phyloP scores from a whole-genome alignment of 2,329 filamentous ascomycete species.

The Talaromyces sp. region DNA sequence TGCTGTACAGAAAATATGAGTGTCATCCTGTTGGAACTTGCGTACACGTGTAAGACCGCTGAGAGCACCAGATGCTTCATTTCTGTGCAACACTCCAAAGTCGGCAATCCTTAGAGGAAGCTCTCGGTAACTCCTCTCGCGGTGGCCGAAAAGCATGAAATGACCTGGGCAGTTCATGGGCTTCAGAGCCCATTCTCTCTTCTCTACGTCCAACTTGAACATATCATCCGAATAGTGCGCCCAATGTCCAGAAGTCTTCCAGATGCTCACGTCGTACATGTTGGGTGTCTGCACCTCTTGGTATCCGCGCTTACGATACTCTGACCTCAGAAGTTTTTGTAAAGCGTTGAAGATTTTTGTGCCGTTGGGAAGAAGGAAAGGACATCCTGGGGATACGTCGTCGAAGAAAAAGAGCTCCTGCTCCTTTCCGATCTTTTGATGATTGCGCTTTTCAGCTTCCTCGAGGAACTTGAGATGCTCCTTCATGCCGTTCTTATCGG shows the following conservation, averaged over 20 bases:
- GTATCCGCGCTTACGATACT: constrained; percentile 93
- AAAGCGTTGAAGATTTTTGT: constrained; percentile 91
- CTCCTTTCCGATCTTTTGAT: constrained; percentile 87
- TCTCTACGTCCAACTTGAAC: constrained; percentile 80
- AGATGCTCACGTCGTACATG: constrained; percentile 90
- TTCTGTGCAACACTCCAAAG: constrained; percentile 91
- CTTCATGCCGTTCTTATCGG: constrained; percentile 90
- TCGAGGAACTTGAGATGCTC: constrained; percentile 94
- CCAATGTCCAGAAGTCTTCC: constrained; percentile 96
- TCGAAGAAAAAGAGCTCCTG: constrained; percentile 98
- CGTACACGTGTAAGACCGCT: constrained; percentile 88
- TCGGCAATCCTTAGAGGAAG: constrained; percentile 90
- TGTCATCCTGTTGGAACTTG: constrained; percentile 93
- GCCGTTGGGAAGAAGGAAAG: constrained; percentile 89
- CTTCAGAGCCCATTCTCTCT: constrained; percentile 81
- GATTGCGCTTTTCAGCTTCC: constrained; percentile 96
- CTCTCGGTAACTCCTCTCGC: constrained; percentile 82
- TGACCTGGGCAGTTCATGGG: constrained; percentile 99
- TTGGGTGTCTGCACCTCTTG: constrained; percentile 94
- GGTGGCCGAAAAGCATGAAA: constrained; percentile 79
- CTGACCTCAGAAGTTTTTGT: constrained; percentile 71
- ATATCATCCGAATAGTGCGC: constrained; percentile 92
- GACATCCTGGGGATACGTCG: constrained; percentile 85
- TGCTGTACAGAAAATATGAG: constrained; percentile 89
- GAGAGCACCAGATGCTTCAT: constrained; percentile 89